These are phyloP conservation scores for Hypoxylon sp. DNA, from an alignment of 2,329 filamentous ascomycete genomes.

Conservation along the genomic window DNA sequence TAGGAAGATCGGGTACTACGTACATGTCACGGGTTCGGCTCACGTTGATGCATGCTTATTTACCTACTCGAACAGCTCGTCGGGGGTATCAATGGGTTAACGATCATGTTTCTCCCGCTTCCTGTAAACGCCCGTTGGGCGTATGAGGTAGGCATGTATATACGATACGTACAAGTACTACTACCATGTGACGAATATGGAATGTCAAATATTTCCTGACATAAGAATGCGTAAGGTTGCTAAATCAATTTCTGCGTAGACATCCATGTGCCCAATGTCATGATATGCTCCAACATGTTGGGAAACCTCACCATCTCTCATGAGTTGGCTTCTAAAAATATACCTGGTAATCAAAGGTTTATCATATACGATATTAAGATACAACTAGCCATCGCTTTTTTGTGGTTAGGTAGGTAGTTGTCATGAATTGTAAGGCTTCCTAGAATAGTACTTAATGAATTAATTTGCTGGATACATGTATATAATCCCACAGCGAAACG, in stretches of 20 bases:
- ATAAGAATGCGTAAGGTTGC: neutral
- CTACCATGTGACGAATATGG: neutral
- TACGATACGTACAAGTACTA: neutral
- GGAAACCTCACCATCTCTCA: neutral
- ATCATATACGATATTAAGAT: neutral
- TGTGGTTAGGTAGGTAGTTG: too few species aligned
- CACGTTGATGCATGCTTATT: neutral
- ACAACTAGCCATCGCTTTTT: neutral
- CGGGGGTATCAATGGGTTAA: neutral
- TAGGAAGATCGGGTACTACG: neutral
- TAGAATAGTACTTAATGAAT: neutral
- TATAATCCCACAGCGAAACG: neutral
- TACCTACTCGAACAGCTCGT: neutral
- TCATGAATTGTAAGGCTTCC: neutral
- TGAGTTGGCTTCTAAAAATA: neutral
- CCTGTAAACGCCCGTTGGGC: neutral
- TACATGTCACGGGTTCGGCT: neutral
- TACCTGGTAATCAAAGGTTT: neutral
- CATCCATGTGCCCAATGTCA: neutral
- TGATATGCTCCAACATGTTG: neutral
- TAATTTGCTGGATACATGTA: neutral
- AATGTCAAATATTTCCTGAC: neutral
- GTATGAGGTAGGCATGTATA: slow-evolving; percentile 10
- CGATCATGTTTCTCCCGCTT: slow-evolving; percentile 5
- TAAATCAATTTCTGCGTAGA: neutral